Evolutionary conservation across 2,329 filamentous ascomycete species (phyloP), one percentile per base, ranked within the genome.

Genomic region (Aspergillus quadricinctus): DNA sequence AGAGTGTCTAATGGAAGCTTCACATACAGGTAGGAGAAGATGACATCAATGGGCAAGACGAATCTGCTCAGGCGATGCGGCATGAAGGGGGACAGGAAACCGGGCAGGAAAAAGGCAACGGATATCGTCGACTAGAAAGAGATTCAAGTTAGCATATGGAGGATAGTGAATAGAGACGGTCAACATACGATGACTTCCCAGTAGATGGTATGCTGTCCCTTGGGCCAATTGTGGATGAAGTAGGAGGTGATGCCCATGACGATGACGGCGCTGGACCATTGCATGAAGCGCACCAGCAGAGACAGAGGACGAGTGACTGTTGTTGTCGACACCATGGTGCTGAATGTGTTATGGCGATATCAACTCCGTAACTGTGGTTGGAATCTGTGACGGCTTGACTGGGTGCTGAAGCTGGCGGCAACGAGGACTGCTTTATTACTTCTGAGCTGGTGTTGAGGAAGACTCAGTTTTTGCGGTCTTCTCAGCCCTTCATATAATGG

Each of bases 201-300:
- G 53, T 63, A 66, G 52, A 64, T 58, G 5, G 63, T 52, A n/a
- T 65, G 61, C 21, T 59, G 57, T 10, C 59, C 60, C n/a, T 52
- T 54, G 19, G 62, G 61, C 10, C 64, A 64, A 1, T 21, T 46
- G 7, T 49, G 40, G 48, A 66, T 61, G 49, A 66, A 64, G 49
- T 48, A 61, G 4, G 64, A 64, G 25, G 64, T 66, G 7, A 66
- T 40, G 4, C 62, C 59, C 58, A 66, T 58, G 28, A 66, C 64
- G 28, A 66, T 65, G 21, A 66, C 64, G 3, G 61, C 61, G 23
- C 64, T 66, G 17, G 41, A 48, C 64, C 64, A 66, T 31, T 66
- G 64, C 37, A 66, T 1, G 6, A 27, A 11, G 1, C 64, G 61
- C 40, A 43, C n/a, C n/a, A 43, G 10, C 8, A 43, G 40, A 3